These are phyloP conservation scores for Penicillium odoratum DNA, from an alignment of 495 filamentous ascomycete species.

Conservation along the genomic window DNA sequence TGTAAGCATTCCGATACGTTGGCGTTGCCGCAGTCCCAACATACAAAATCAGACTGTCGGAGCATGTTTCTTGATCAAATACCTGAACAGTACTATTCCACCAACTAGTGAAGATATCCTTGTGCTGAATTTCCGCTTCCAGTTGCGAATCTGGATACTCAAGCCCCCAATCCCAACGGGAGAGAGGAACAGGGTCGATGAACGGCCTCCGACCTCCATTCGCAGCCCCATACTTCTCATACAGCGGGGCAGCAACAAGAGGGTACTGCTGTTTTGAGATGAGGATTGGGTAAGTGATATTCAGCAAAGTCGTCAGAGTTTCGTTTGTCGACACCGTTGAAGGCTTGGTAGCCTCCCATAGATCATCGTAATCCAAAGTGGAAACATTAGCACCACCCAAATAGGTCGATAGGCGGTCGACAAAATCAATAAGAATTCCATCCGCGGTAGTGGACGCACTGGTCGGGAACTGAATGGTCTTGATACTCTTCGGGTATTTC, in stretches of 20 bases:
- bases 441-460: not conserved
- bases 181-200: conserved; percentile 53
- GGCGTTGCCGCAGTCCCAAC: conserved; percentile 24
- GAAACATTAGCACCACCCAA: conserved; percentile 2
- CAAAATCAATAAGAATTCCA: not conserved
- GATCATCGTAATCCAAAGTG: not conserved
- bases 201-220: conserved; percentile 52
- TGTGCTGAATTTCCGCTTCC: conserved; percentile 40
- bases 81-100: conserved; percentile 32
- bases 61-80: conserved; percentile 35
- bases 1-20: conserved; percentile 18
- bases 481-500: conserved; percentile 1
- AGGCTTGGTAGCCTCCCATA: not conserved
- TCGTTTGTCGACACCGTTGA: not conserved
- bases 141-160: not conserved
- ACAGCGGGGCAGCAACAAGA: conserved; percentile 51
- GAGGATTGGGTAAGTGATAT: conserved; percentile 49
- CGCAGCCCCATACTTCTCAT: conserved; percentile 49
- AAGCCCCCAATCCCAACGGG: conserved; percentile 55
- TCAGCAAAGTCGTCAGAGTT: not conserved
- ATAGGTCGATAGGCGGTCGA: not conserved
- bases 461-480: not conserved
- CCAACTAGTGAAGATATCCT: conserved; percentile 55
- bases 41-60: conserved; percentile 42
- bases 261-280: conserved; percentile 53